Conservation (phyloP, 148 eudicot species). For the Chenopodium formosanum region DNA sequence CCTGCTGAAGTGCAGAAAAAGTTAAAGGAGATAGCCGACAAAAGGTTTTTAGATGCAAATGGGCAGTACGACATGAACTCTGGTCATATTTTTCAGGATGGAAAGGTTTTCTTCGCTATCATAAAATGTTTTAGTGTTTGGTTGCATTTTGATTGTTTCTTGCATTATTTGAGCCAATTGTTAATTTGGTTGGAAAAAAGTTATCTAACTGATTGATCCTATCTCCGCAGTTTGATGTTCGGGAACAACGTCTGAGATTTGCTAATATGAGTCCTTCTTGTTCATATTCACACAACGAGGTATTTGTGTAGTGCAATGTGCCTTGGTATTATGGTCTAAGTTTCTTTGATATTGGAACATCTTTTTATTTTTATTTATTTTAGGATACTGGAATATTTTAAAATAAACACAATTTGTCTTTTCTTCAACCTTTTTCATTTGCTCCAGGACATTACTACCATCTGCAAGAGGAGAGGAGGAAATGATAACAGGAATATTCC, state of each 20-base stretch:
- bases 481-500: slow-evolving; percentile 51
- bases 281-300: slow-evolving; percentile 91
- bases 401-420: not conserved
- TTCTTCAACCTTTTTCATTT: not conserved
- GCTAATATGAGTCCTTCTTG: slow-evolving; percentile 73
- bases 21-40: slow-evolving; percentile 85
- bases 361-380: not conserved
- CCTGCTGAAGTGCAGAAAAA: slow-evolving; percentile 90
- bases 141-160: not conserved
- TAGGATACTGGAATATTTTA: slow-evolving; percentile 1
- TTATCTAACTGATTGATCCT: slow-evolving; percentile 15
- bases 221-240: slow-evolving; percentile 55
- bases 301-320: slow-evolving; percentile 25
- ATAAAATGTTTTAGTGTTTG: not conserved
- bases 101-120: slow-evolving; percentile 52
- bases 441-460: slow-evolving; percentile 66
- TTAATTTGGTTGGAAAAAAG: not conserved
- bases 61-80: slow-evolving; percentile 51
- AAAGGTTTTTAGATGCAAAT: slow-evolving; percentile 63
- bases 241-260: slow-evolving; percentile 75
- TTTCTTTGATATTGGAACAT: slow-evolving; percentile 7
- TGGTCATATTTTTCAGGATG: slow-evolving; percentile 46
- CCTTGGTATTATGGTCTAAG: slow-evolving; percentile 13
- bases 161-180: no score
- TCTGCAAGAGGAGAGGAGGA: slow-evolving; percentile 98